Base-by-base conservation (phyloP, 1,284 basidiomycete species). In the Ceratobasidium sp. region DNA sequence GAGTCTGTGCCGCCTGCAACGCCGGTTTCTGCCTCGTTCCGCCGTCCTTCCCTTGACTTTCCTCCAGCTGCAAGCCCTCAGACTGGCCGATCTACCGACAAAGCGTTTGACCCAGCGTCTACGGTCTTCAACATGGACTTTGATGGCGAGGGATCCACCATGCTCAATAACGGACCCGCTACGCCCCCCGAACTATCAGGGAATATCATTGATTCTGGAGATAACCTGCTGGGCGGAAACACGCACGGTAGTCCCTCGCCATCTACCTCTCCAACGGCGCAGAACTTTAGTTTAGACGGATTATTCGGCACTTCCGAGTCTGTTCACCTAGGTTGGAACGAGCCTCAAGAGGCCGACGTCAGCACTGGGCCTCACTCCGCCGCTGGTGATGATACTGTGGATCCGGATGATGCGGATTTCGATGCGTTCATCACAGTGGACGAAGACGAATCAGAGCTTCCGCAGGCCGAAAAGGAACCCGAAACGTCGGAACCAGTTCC, bases 1-100 rank as follows among this genome's bases (percentile, higher is more conserved):
- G 69, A 61, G 21, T 60, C 56, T 12, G 58, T 12, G 3, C 30
- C 56, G 8, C 53, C 58, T 16, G 11, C 44, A 2, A 58, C 51
- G 25, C 42, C 44, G 8, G 46, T 25, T 14, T 51, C 69, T 28
- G 46, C 33, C n/a, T 40, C 64, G 3, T 90, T 78, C 84, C 85
- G 51, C 89, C 92, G 79, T 78, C 73, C 78, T 21, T 76, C 75
- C 30, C 75, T 79, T 46, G 72, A 78, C 73, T 74, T 18, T 76
- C 76, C 72, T 75, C 77, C 25, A 38, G 75, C 49, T 59, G 72
- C 59, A 14, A 51, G 71, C 16, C 73, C 60, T 16, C 75, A 38
- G 6, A 69, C 18, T 38, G 71, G 12, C 72, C 74, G 4, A 69
- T 76, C 36, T 16, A 21, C 51, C 23, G 25, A 23, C 46, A 23